Evolutionary conservation across 2,329 filamentous ascomycete genomes (phyloP).

Genomic region (Aspergillus sp.): DNA sequence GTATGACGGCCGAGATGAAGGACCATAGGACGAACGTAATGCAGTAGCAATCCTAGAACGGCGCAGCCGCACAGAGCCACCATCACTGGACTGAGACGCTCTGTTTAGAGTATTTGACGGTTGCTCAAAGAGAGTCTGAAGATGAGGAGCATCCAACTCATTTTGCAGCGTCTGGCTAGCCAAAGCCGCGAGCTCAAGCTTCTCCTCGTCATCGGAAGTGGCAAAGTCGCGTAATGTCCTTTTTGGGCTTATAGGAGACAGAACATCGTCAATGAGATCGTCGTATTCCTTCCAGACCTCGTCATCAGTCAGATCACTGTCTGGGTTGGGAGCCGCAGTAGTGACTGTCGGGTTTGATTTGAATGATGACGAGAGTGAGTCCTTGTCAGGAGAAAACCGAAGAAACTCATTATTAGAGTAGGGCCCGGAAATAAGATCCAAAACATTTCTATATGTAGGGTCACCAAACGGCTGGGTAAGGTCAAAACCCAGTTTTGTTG

Average conservation of each 20-base stretch:
- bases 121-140: slow-evolving; percentile 14
- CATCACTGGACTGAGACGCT: slow-evolving; percentile 21
- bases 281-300: slow-evolving; percentile 95
- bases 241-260: slow-evolving; percentile 38
- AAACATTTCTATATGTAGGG: slow-evolving; percentile 21
- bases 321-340: slow-evolving; percentile 57
- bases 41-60: slow-evolving; percentile 47
- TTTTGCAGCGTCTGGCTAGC: slow-evolving; percentile 34
- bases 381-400: slow-evolving; percentile 64
- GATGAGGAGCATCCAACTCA: slow-evolving; percentile 20
- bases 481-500: slow-evolving; percentile 19
- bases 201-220: slow-evolving; percentile 15
- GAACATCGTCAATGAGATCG: slow-evolving; percentile 70
- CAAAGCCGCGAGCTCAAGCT: slow-evolving; percentile 31
- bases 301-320: slow-evolving; percentile 64
- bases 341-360: slow-evolving; percentile 60
- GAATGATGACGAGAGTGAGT: slow-evolving; percentile 60
- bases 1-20: slow-evolving; percentile 48
- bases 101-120: slow-evolving; percentile 17
- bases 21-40: slow-evolving; percentile 43
- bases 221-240: slow-evolving; percentile 7
- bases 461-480: slow-evolving; percentile 29
- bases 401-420: slow-evolving; percentile 58
- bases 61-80: slow-evolving; percentile 37
- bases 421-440: slow-evolving; percentile 31